Base-by-base conservation (phyloP, 1,284 basidiomycete species). In the Ganoderma lingzhi region DNA sequence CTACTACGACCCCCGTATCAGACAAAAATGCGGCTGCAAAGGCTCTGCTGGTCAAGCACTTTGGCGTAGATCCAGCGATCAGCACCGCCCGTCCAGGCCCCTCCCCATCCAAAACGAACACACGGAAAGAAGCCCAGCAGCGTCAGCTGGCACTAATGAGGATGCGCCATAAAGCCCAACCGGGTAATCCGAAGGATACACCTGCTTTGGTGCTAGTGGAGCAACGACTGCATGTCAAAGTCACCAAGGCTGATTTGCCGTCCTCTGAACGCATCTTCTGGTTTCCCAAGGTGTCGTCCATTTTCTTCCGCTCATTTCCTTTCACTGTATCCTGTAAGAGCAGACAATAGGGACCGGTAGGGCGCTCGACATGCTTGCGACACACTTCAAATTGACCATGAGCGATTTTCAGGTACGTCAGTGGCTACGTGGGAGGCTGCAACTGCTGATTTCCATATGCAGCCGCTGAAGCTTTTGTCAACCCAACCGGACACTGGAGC, bases 101-200 rank as follows among this genome's bases (percentile, higher is more conserved):
- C 45, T 83, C 86, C 14, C 82, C 82, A 2, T 17, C 66, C 15
- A 48, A 63, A 41, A 12, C 64, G 17, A 85, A 90, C 30, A 23
- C 73, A 84, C 88, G 8, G 71, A 90, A 90, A 74, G 76, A 85
- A 17, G 86, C 84, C 0, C 87, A 88, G 72, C 78, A 84, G 63
- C 82, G 84, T 64, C 88, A 88, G 74, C 79, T 93, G 14, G 86
- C 90, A 74, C 75, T 89, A 9, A 92, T 94, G 86, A 92, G 89
- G 76, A 86, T 94, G 85, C 87, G 90, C 63, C 92, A 92, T 76
- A 84, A 82, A 62, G 93, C 93, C 14, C 74, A 82, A 51, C 86
- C 93, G 6, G 88, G 82, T 3, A 89, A 94, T 74, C 83, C 85
- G 14, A 88, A 84, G 74, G 87, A 90, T 74, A 85, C 81, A 64